A percentile compares a stretch with the other conserved stretches of the same genome.
phyloP scores from a whole-genome alignment of 805 yeast genomes.

The Myxozyma nipponensis region DNA sequence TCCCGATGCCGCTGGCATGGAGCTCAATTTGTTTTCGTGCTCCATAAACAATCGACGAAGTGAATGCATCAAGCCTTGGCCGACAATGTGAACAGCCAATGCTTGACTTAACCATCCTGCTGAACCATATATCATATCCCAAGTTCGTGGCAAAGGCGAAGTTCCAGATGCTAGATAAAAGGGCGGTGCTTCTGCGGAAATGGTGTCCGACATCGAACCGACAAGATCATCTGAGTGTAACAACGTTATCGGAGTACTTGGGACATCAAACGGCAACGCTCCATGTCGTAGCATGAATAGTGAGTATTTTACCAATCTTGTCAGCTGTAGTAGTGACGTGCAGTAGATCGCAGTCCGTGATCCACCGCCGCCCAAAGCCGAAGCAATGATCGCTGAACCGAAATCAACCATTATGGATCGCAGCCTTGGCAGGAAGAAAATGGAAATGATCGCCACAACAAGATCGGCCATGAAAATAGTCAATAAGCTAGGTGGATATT shows the following conservation, averaged over 20 bases:
- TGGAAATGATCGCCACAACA: conserved; percentile 29
- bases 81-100: conserved; percentile 37
- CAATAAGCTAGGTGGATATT: conserved; percentile 28
- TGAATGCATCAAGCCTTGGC: conserved; percentile 33
- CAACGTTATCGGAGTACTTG: conserved; percentile 1
- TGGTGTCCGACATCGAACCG: conserved; percentile 4
- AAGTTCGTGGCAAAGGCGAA: conserved; percentile 27
- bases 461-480: conserved; percentile 35
- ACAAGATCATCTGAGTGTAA: not conserved
- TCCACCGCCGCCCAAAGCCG: conserved; percentile 36
- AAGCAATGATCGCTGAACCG: conserved; percentile 30
- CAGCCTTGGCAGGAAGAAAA: conserved; percentile 26
- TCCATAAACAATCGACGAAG: conserved; percentile 33
- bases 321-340: conserved; percentile 32
- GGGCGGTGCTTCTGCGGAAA: conserved; percentile 6
- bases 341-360: conserved; percentile 35
- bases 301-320: conserved; percentile 27
- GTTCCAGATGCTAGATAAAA: conserved; percentile 13
- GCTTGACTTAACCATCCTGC: conserved; percentile 35
- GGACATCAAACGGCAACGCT: conserved; percentile 18
- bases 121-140: conserved; percentile 30
- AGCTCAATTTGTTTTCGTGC: conserved; percentile 16
- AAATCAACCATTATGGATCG: conserved; percentile 26
- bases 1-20: conserved; percentile 25
- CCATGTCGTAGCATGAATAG: conserved; percentile 23